These are phyloP conservation scores for Diaporthe amygdali DNA, from an alignment of 2,329 filamentous ascomycete species.

Conservation along the genomic window DNA sequence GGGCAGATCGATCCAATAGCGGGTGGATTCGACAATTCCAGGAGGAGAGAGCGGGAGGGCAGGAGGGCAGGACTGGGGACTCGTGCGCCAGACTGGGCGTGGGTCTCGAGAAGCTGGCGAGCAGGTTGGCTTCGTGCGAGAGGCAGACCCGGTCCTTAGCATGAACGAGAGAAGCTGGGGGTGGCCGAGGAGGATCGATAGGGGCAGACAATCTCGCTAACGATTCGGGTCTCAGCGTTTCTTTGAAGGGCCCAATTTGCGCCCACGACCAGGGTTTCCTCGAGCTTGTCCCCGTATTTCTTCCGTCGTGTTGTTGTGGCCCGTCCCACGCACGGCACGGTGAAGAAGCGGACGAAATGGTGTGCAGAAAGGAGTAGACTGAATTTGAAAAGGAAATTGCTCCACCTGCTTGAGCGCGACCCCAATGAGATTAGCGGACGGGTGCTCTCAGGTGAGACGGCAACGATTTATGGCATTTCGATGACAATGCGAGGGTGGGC, in stretches of 20 bases:
- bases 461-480: slow-evolving; percentile 21
- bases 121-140: slow-evolving; percentile 17
- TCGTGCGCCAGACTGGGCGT: slow-evolving; percentile 7
- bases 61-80: slow-evolving; percentile 17
- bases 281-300: slow-evolving; percentile 18
- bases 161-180: slow-evolving; percentile 40
- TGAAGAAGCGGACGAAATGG: slow-evolving; percentile 10
- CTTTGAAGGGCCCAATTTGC: slow-evolving; percentile 36
- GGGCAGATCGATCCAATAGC: slow-evolving; percentile 17
- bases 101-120: slow-evolving; percentile 16
- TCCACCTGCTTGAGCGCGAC: slow-evolving; percentile 16
- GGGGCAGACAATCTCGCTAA: slow-evolving; percentile 48
- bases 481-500: slow-evolving; percentile 13
- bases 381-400: background rate
- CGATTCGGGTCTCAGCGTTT: slow-evolving; percentile 36
- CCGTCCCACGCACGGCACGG: slow-evolving; percentile 6
- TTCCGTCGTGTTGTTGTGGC: slow-evolving; percentile 18
- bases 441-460: slow-evolving; percentile 21
- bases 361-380: background rate
- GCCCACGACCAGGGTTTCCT: slow-evolving; percentile 29
- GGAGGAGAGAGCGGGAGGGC: background rate
- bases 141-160: slow-evolving; percentile 36
- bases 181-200: slow-evolving; percentile 36
- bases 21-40: slow-evolving; percentile 14
- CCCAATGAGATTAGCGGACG: slow-evolving; percentile 13